Conservation (phyloP, 129 eudicot genomes). For the Flaveria ramosissima region DNA sequence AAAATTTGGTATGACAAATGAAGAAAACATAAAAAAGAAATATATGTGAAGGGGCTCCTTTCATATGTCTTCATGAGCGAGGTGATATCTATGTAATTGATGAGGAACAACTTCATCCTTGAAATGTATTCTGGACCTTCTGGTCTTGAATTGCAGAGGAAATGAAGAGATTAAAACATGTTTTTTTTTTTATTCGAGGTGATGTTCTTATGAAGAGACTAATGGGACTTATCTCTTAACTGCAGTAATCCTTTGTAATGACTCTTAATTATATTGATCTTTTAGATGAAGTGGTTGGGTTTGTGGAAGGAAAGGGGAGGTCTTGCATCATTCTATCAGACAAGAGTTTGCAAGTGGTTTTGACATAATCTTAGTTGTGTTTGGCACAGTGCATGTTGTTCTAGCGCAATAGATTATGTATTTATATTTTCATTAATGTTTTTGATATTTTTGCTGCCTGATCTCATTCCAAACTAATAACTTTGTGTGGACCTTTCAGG, state of each 20-base stretch:
- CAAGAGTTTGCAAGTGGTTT: constrained; percentile 2
- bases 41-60: too few relatives aligned
- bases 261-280: background rate
- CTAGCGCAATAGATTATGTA: background rate
- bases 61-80: too few relatives aligned
- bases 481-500: background rate
- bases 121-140: too few relatives aligned
- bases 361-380: background rate
- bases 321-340: constrained; percentile 1
- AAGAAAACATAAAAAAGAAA: background rate
- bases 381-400: background rate
- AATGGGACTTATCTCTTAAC: too few relatives aligned
- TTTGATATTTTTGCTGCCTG: background rate
- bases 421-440: background rate
- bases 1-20: background rate
- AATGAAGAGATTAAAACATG: too few relatives aligned
- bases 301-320: background rate
- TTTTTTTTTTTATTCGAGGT: too few relatives aligned
- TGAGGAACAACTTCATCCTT: too few relatives aligned
- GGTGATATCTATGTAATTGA: too few relatives aligned
- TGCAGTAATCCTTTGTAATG: constrained; percentile 5
- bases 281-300: background rate
- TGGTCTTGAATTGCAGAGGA: too few relatives aligned
- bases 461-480: background rate
- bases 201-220: too few relatives aligned